phyloP scores from a whole-genome alignment of 441 rosid genomes.

The Flueggea neowawraea region DNA sequence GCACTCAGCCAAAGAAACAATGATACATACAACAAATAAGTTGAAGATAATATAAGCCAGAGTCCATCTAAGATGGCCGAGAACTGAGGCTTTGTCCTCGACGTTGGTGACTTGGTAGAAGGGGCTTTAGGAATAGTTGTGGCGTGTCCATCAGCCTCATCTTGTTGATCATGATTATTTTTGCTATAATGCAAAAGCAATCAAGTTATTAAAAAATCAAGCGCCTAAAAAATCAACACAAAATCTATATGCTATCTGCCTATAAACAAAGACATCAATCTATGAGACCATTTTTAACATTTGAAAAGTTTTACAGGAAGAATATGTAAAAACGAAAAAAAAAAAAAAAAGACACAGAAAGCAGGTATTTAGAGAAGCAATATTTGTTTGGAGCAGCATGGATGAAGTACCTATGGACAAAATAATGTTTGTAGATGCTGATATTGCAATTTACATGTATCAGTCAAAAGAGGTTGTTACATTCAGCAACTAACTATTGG shows the following conservation, averaged over 20 bases:
- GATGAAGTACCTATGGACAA: no score
- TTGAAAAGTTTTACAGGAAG: no score
- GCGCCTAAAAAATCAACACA: neutral
- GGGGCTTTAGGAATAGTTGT: slow-evolving; percentile 23
- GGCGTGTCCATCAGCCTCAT: slow-evolving; percentile 30
- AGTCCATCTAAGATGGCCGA: slow-evolving; percentile 84
- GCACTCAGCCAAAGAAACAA: slow-evolving; percentile 96
- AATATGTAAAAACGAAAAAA: no score
- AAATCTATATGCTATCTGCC: slow-evolving; percentile 1
- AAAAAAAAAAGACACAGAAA: no score
- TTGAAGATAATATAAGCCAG: slow-evolving; percentile 72
- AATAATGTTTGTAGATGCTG: no score
- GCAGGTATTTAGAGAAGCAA: no score
- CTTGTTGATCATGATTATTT: slow-evolving; percentile 33
- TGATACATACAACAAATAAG: slow-evolving; percentile 72
- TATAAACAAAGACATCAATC: neutral
- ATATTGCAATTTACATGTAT: no score
- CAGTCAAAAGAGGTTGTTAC: no score
- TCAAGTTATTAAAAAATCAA: slow-evolving; percentile 7
- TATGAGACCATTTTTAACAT: neutral
- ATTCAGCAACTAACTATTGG: neutral
- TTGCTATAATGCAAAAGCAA: slow-evolving; percentile 38
- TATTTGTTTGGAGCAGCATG: no score
- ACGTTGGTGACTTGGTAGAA: slow-evolving; percentile 46
- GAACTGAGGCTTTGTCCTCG: slow-evolving; percentile 50